A percentile compares a stretch with the other conserved stretches of the same genome.
Evolutionary conservation across 331 rosid genomes (phyloP).

Genomic region (Acacia concinna): DNA sequence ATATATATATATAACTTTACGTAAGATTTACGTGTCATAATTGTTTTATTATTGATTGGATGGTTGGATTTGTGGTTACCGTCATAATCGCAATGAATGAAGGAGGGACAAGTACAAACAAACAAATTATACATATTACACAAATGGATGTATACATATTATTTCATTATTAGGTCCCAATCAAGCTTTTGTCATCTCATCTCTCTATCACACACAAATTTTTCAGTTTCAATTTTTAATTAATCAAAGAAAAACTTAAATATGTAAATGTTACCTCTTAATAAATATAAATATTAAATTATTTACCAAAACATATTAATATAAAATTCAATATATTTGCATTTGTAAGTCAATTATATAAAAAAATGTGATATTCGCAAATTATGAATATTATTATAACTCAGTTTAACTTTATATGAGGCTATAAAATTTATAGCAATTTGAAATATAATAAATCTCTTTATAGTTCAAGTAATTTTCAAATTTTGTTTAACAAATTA

Average conservation of each 20-base stretch:
- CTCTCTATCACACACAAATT: background rate
- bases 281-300: background rate
- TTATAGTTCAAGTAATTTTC: too few species aligned
- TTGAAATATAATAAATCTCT: too few species aligned
- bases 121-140: constrained; percentile 10
- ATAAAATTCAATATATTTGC: too few species aligned
- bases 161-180: constrained; percentile 15
- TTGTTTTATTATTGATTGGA: background rate
- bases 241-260: background rate
- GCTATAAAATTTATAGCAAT: too few species aligned
- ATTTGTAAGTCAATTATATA: too few species aligned
- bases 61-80: background rate
- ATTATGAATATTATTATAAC: too few species aligned
- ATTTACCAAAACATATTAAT: too few species aligned
- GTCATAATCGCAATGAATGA: constrained; percentile 17
- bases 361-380: too few species aligned
- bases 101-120: background rate
- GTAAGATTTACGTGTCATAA: background rate
- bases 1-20: background rate
- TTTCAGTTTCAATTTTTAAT: background rate
- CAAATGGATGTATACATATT: background rate
- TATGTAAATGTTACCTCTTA: background rate
- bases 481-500: too few species aligned
- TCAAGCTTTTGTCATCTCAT: constrained; percentile 16
- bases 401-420: too few species aligned